These are phyloP conservation scores for Mollisia scopiformis DNA, from an alignment of 2,329 filamentous ascomycete genomes.

Conservation along the genomic window DNA sequence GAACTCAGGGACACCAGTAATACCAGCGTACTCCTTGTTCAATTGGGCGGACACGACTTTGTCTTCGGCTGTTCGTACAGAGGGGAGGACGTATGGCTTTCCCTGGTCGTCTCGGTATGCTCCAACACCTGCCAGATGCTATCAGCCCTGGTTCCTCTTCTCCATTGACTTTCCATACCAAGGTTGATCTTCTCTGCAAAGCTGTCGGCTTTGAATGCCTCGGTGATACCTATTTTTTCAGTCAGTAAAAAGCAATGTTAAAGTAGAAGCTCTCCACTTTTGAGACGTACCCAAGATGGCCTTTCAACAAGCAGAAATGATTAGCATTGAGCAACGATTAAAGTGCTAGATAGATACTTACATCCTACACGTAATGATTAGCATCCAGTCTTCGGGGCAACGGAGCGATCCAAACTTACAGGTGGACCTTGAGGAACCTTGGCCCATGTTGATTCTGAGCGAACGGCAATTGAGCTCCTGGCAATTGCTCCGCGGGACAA, in stretches of 20 bases:
- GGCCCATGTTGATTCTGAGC: constrained; percentile 74
- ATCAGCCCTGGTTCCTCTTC: background rate
- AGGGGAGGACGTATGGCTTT: constrained; percentile 97
- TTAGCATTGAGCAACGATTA: constrained; percentile 39
- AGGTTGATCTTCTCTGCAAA: constrained; percentile 98
- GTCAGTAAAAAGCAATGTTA: constrained; percentile 33
- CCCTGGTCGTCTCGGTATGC: constrained; percentile 98
- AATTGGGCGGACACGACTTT: constrained; percentile 76
- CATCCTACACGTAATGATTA: constrained; percentile 37
- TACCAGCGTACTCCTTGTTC: constrained; percentile 98
- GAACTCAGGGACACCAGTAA: constrained; percentile 94
- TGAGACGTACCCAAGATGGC: constrained; percentile 72
- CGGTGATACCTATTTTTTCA: constrained; percentile 74
- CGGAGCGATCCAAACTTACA: constrained; percentile 57
- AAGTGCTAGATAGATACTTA: constrained; percentile 30
- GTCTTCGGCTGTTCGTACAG: constrained; percentile 86
- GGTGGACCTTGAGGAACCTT: constrained; percentile 93
- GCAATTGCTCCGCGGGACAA: constrained; percentile 29
- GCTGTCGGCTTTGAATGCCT: constrained; percentile 97
- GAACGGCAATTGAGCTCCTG: constrained; percentile 28
- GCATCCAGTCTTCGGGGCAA: constrained; percentile 5
- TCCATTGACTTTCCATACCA: constrained; percentile 54
- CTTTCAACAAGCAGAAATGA: constrained; percentile 45
- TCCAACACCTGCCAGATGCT: constrained; percentile 72
- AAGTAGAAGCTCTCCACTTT: constrained; percentile 15